Evolutionary conservation across 108 stramenopile species (phyloP), one percentile per base, ranked within the genome.

Genomic region (Nitzschia palea): DNA sequence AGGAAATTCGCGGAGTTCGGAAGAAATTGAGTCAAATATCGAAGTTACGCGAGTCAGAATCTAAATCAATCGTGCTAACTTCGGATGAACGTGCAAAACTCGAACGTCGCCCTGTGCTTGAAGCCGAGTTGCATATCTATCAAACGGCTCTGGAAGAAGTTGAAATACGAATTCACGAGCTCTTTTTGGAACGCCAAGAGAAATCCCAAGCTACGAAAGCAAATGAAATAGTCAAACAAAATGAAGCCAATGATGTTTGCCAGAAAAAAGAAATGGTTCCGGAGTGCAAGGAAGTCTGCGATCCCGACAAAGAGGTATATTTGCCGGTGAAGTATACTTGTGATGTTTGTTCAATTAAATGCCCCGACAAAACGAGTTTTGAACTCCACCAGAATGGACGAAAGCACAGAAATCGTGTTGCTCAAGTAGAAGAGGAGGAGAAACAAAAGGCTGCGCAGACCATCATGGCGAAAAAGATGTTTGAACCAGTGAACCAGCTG

Each of bases 361-460:
- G 92, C 62, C 84, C 85, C 4, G 89, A 94, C 62, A 52, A 65
- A 44, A 65, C 71, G 23, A 86, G 79, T 65, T 83, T 74, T 55
- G 77, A 77, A 9, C 64, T 90, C 6, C 92, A 94, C 61, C 74
- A 83, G 68, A 83, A 67, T 52, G 92, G 92, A 42, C 74, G 88
- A 54, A 94, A 89, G 60, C 92, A 94, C 60, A 70, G 92, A 30
- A 94, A 94, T 76, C 71, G 86, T 34, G 68, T 82, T 31, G 59
- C 57, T n/a, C 89, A 90, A 45, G 62, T 47, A 23, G 77, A 65
- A 17, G 83, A 85, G 29, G 79, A 79, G 17, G 92, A 90, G 42
- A 78, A 89, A 61, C 65, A 70, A 34, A 55, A 47, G 34, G 83
- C 84, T 9, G 82, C 86, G 33, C 70, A 74, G 40, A 51, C 68